phyloP scores from a whole-genome alignment of 495 filamentous ascomycete genomes.

The Aspergillus baeticus region DNA sequence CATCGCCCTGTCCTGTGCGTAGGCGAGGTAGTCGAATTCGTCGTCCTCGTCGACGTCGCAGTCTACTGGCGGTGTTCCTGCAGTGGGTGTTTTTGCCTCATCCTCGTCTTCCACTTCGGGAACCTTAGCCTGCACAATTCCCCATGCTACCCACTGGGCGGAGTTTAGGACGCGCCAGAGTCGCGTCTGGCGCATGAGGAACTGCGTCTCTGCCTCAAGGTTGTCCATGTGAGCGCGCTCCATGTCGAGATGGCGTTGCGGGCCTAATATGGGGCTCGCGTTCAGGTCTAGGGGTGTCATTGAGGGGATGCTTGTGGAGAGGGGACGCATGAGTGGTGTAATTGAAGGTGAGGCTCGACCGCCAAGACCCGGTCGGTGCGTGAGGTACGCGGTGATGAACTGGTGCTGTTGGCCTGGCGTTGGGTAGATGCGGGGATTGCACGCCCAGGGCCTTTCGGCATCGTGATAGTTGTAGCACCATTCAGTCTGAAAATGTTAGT shows the following conservation, averaged over 20 bases:
- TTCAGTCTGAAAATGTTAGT: slow-evolving; percentile 54
- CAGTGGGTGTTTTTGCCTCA: slow-evolving; percentile 19
- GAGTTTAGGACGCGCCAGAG: slow-evolving; percentile 86
- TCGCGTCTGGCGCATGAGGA: slow-evolving; percentile 70
- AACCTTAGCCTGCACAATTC: slow-evolving; percentile 89
- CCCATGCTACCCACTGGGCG: slow-evolving; percentile 94
- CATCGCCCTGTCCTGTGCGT: slow-evolving; percentile 85
- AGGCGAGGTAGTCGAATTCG: slow-evolving; percentile 89
- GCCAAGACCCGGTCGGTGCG: slow-evolving; percentile 64
- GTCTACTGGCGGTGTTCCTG: slow-evolving; percentile 18
- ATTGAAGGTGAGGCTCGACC: slow-evolving; percentile 55
- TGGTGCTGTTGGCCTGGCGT: slow-evolving; percentile 75
- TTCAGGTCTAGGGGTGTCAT: slow-evolving; percentile 38
- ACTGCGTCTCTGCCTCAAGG: slow-evolving; percentile 60
- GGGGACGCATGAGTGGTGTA: slow-evolving; percentile 40
- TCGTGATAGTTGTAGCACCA: slow-evolving; percentile 99
- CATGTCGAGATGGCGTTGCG: slow-evolving; percentile 41
- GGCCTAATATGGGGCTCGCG: slow-evolving; percentile 24
- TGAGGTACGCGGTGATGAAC: slow-evolving; percentile 84
- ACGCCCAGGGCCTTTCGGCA: slow-evolving; percentile 57
- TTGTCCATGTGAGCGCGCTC: slow-evolving; percentile 59
- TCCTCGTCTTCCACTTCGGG: slow-evolving; percentile 56
- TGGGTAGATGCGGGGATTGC: slow-evolving; percentile 70
- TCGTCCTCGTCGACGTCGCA: slow-evolving; percentile 47
- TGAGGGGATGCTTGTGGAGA: slow-evolving; percentile 28